Evolutionary conservation across 2,329 filamentous ascomycete species (phyloP).

Genomic region (Ophiostoma populinum): DNA sequence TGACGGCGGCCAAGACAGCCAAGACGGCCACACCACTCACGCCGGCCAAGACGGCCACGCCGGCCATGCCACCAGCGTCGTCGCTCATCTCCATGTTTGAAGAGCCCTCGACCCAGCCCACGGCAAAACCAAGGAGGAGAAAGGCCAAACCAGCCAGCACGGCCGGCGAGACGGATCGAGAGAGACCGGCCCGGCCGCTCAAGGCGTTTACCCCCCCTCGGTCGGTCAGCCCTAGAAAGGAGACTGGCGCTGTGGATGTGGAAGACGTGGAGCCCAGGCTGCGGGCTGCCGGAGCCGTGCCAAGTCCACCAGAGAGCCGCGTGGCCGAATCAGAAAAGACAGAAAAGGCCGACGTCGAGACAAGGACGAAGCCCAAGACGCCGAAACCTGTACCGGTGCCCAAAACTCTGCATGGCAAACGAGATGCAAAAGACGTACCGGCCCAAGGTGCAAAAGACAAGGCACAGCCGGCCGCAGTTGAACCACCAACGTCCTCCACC

Average conservation of each 20-base stretch:
- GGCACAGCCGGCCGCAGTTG: background rate
- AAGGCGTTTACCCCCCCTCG: conserved; percentile 19
- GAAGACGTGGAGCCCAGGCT: background rate
- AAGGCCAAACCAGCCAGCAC: background rate
- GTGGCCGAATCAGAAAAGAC: too few species aligned
- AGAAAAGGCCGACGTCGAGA: too few species aligned
- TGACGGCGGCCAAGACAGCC: background rate
- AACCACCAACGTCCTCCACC: too few species aligned
- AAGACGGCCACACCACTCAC: too few species aligned
- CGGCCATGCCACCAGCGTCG: conserved; percentile 42
- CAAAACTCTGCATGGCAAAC: too few species aligned
- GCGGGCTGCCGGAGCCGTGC: background rate
- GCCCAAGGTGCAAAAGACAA: too few species aligned
- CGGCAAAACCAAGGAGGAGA: conserved; percentile 11
- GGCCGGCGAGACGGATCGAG: background rate
- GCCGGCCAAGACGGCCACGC: conserved; percentile 26
- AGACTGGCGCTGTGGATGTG: background rate
- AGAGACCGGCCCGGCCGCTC: background rate
- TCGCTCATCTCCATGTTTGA: conserved; percentile 56
- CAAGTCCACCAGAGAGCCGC: background rate
- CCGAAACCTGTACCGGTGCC: background rate
- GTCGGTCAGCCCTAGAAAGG: conserved; percentile 12
- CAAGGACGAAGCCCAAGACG: too few species aligned
- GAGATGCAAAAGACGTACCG: too few species aligned
- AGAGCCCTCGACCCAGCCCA: conserved; percentile 19